Base-by-base conservation (phyloP, 345 rosid species). In the Bruguiera sexangula region DNA sequence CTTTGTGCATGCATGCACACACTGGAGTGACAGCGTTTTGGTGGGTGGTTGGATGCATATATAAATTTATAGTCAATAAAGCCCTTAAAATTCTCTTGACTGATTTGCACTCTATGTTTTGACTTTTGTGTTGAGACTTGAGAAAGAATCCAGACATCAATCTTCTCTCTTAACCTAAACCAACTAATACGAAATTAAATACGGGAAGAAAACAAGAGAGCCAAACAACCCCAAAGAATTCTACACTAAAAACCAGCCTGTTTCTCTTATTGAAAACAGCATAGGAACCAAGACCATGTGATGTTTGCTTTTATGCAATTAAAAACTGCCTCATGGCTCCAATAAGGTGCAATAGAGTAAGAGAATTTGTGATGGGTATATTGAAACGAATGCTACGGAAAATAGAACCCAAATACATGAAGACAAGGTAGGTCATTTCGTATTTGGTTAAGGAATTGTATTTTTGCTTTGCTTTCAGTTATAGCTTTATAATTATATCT, bases 181-280 rank as follows among this genome's bases (percentile, higher is more conserved):
- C 67, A 87, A 85, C 88, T 79, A 85, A 85, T 75, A 69, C 82
- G 77, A 69, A 55, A 57, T 84, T 79, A 56, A 83, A 78, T 74
- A 85, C 57, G 66, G 63, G 69, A 82, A 81, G 76, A 81, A 70
- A 81, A 83, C 88, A 88, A 71, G 65, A 22, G 67, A 66, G 67
- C 54, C 66, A 36, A 82, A 79, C 83, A 62, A 75, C 78, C 71
- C 32, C 62, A 61, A 78, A 37, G 34, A 57, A 73, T 39, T 73
- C 68, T 57, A 68, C 55, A 60, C 66, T 8, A 68, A 54, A 69
- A 58, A 70, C 48, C 53, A 63, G 37, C 29, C 50, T 69, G 31
- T 62, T 60, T 60, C 37, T 55, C 36, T 46, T 65, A 66, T 56
- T 74, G 19, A 67, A 73, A 48, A 69, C 59, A 39, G 69, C 34